Evolutionary conservation across 2,329 filamentous ascomycete genomes (phyloP).

Genomic region (Diplodia intermedia): DNA sequence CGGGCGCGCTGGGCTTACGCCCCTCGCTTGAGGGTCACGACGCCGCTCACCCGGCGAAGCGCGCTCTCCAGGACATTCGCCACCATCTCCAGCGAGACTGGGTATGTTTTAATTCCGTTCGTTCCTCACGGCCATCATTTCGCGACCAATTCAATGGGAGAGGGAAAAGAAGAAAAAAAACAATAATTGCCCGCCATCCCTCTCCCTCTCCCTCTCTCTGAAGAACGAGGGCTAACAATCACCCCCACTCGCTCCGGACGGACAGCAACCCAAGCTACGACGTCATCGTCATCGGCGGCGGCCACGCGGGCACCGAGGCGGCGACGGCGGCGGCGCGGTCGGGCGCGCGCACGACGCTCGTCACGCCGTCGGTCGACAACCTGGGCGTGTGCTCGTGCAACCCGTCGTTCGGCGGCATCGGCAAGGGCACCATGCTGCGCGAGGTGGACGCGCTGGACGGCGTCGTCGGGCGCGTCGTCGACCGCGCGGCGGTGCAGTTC

Average conservation of each 20-base stretch:
- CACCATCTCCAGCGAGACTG: constrained; percentile 51
- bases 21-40: constrained; percentile 53
- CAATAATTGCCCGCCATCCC: too few species aligned
- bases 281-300: constrained; percentile 94
- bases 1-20: constrained; percentile 55
- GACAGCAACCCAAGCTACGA: constrained; percentile 65
- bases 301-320: constrained; percentile 94
- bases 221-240: background rate
- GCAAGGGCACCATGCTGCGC: constrained; percentile 93
- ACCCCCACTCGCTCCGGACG: too few species aligned
- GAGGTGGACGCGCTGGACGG: constrained; percentile 96
- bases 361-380: constrained; percentile 88
- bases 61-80: constrained; percentile 50
- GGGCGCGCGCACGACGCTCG: constrained; percentile 85
- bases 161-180: too few species aligned
- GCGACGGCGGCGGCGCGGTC: constrained; percentile 87
- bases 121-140: background rate
- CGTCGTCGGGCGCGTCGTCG: constrained; percentile 83
- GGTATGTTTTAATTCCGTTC: constrained; percentile 36
- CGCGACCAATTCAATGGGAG: background rate
- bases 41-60: constrained; percentile 36
- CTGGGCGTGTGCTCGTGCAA: constrained; percentile 97
- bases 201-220: too few species aligned
- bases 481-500: constrained; percentile 95
- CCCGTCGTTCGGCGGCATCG: constrained; percentile 96